Conservation (phyloP, 192 early-diverging fungal genomes). For the Coemansia interrupta region DNA sequence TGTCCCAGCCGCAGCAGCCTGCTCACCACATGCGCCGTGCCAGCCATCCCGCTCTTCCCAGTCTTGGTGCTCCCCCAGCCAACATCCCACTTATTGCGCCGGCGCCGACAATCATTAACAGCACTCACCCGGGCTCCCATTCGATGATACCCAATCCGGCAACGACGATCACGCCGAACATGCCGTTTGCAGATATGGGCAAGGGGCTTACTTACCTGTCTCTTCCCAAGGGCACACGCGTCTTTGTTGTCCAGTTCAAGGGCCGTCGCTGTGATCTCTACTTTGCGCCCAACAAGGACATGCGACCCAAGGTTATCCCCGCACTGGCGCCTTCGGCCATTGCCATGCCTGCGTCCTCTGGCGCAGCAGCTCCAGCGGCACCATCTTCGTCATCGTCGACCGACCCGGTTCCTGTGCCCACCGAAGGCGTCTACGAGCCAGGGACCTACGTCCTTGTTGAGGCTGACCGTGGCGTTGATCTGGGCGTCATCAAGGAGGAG, state of each 20-base stretch:
- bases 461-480: slow-evolving; percentile 49
- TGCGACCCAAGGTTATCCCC: slow-evolving; percentile 26
- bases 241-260: slow-evolving; percentile 53
- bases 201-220: slow-evolving; percentile 37
- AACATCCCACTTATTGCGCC: slow-evolving; percentile 10
- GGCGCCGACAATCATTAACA: slow-evolving; percentile 5
- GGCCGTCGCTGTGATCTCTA: slow-evolving; percentile 40
- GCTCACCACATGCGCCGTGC: slow-evolving; percentile 35
- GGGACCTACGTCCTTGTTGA: slow-evolving; percentile 44
- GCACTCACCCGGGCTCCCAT: slow-evolving; percentile 12
- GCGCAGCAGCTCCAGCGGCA: not conserved
- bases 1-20: slow-evolving; percentile 7
- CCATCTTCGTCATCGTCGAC: not conserved
- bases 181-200: slow-evolving; percentile 53
- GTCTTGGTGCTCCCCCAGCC: slow-evolving; percentile 11
- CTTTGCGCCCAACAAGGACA: slow-evolving; percentile 30
- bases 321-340: slow-evolving; percentile 19
- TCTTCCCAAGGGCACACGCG: slow-evolving; percentile 33
- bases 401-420: not conserved
- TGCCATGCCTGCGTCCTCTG: slow-evolving; percentile 6
- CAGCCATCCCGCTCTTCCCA: slow-evolving; percentile 28
- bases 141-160: slow-evolving; percentile 45
- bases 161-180: slow-evolving; percentile 44
- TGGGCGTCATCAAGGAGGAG: slow-evolving; percentile 42
- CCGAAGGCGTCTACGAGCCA: slow-evolving; percentile 9